Conservation (phyloP, 176 grass and related monocot species). For the Cenchrus purpureus region DNA sequence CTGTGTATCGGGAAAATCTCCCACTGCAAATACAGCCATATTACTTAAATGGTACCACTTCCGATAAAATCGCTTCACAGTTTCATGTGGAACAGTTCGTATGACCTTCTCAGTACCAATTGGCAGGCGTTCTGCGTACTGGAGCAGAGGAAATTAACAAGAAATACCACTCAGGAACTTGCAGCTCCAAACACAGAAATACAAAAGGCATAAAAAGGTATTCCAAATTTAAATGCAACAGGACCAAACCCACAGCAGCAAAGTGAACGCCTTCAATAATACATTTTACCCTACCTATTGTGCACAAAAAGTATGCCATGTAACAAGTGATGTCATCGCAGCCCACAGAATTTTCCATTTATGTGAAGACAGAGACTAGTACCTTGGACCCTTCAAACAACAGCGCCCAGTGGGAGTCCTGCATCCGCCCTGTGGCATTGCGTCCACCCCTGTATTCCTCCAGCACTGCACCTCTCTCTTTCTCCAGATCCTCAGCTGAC, state of each 20-base stretch:
- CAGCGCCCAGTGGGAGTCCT: slow-evolving; percentile 94
- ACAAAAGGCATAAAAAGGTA: background rate
- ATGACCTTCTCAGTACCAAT: slow-evolving; percentile 97
- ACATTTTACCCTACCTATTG: background rate
- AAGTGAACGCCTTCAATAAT: background rate
- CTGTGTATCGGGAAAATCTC: slow-evolving; percentile 88
- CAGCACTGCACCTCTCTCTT: slow-evolving; percentile 94
- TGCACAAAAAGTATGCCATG: slow-evolving; percentile 11
- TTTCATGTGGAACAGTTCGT: slow-evolving; percentile 78
- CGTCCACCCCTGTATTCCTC: slow-evolving; percentile 98
- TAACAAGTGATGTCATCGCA: slow-evolving; percentile 10
- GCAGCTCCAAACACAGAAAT: background rate
- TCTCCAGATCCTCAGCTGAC: slow-evolving; percentile 90
- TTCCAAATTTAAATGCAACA: slow-evolving; percentile 9
- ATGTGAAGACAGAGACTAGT: slow-evolving; percentile 29
- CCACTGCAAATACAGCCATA: slow-evolving; percentile 95
- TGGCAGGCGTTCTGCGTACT: slow-evolving; percentile 96
- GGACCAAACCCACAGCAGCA: background rate
- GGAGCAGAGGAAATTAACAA: slow-evolving; percentile 44
- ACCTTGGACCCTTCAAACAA: slow-evolving; percentile 97
- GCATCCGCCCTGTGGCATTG: slow-evolving; percentile 89
- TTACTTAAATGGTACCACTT: slow-evolving; percentile 99
- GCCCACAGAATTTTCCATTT: background rate
- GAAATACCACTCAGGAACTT: slow-evolving; percentile 37
- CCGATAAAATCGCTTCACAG: slow-evolving; percentile 75